Evolutionary conservation across 2,329 filamentous ascomycete genomes (phyloP).

Genomic region (Shiraia bambusicola): DNA sequence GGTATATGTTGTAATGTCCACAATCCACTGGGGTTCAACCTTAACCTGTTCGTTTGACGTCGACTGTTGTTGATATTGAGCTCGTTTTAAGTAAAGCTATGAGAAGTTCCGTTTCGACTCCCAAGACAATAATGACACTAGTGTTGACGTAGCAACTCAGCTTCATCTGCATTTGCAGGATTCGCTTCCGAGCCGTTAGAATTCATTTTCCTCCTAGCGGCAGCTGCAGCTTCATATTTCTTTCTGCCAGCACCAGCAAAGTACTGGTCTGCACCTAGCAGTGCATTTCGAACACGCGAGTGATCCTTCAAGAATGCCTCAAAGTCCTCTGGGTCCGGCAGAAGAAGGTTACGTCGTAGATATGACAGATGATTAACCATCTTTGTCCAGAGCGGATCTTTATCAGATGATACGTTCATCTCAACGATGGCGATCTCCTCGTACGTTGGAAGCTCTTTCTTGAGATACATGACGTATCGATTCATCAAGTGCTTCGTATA

Average conservation of each 20-base stretch:
- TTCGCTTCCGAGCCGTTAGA: too few relatives aligned
- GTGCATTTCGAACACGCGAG: constrained; percentile 2
- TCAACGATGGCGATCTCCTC: constrained; percentile 15
- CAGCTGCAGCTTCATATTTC: background rate
- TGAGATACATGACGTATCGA: constrained; percentile 9
- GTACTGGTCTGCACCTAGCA: constrained; percentile 7
- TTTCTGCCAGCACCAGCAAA: constrained; percentile 3
- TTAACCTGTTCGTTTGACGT: too few relatives aligned
- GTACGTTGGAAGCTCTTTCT: constrained; percentile 12
- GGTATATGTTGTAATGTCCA: too few relatives aligned
- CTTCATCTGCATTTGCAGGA: too few relatives aligned
- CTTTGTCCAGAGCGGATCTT: constrained; percentile 15
- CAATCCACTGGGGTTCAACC: too few relatives aligned
- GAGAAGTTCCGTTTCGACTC: too few relatives aligned
- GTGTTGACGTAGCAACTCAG: too few relatives aligned
- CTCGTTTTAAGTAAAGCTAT: too few relatives aligned
- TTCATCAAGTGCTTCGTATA: constrained; percentile 11
- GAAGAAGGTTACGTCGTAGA: constrained; percentile 1
- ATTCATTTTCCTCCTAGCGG: too few relatives aligned
- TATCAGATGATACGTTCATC: constrained; percentile 4
- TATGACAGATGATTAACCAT: constrained; percentile 19
- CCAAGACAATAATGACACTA: too few relatives aligned
- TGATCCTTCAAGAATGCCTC: constrained; percentile 6
- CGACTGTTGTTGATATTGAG: too few relatives aligned
- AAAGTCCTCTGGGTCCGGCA: constrained; percentile 12